These are phyloP conservation scores for Pelargonium fulgidum DNA, from an alignment of 441 rosid genomes.

Conservation along the genomic window DNA sequence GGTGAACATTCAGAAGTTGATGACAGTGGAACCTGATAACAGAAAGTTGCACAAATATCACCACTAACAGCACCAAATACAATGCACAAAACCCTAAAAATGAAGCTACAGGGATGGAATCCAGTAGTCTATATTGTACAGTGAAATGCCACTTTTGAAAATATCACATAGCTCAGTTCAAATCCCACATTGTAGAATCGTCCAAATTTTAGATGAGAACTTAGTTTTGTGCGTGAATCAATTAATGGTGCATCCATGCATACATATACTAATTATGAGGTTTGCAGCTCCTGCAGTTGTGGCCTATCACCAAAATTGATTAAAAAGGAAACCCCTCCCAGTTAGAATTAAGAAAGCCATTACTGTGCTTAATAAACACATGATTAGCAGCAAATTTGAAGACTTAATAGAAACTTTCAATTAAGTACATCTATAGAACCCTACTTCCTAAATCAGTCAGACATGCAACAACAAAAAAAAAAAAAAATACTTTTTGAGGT, in stretches of 20 bases:
- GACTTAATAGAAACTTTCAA: not conserved
- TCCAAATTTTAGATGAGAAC: not conserved
- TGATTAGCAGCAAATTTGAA: not conserved
- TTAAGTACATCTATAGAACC: not conserved
- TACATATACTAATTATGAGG: not conserved
- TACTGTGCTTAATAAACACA: not conserved
- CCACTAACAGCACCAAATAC: slow-evolving; percentile 5
- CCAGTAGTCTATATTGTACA: not conserved
- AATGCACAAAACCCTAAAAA: not conserved
- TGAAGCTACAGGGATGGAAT: not conserved
- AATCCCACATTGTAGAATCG: too few relatives aligned
- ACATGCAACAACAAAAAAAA: not conserved
- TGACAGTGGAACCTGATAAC: not conserved
- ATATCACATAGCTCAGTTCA: not conserved
- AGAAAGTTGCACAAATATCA: not conserved
- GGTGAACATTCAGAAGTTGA: not conserved
- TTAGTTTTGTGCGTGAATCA: not conserved
- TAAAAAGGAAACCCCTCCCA: not conserved
- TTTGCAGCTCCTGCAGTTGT: not conserved
- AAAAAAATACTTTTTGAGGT: not conserved
- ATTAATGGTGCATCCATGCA: not conserved
- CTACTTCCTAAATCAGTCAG: not conserved
- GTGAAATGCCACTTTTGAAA: slow-evolving; percentile 5
- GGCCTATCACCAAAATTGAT: not conserved
- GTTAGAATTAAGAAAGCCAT: not conserved